Evolutionary conservation across 2,329 filamentous ascomycete species (phyloP), one percentile per base, ranked within the genome.

Genomic region (Arthrinium phaeospermum): DNA sequence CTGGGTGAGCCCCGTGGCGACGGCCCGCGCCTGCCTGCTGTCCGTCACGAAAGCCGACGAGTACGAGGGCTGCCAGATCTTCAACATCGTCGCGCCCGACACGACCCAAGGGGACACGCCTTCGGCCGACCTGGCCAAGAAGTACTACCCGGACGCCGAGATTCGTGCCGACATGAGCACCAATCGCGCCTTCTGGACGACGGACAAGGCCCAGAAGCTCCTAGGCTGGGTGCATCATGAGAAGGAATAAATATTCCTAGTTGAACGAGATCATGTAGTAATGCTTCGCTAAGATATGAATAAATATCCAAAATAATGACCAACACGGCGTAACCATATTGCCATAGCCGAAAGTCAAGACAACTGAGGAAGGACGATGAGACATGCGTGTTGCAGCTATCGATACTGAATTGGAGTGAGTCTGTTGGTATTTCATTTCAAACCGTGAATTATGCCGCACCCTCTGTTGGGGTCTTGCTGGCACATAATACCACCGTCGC

Each of bases 31-130:
- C 19, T 83, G 81, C 72, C 73, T 83, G 37, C 71, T 80, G 34
- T 74, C 78, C 10, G 77, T 83, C 5, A 80, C 82, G 69, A 77
- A 79, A 69, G 75, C 73, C 8, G 76, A 81, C 30, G 77, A 78
- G 14, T 77, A 79, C 30, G 76, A 80, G 30, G 81, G 81, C 14
- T 79, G 75, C 41, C 76, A 82, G 74, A 73, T 83, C 1, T 81
- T 83, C 71, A 82, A 83, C 72, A 78, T 83, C 41, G 73, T 79
- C 30, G 80, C 81, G 4, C 80, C 81, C 8, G 78, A 73, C 5
- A 80, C 78, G 16, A 79, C 78, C 22, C 78, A 78, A 68, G 27
- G 51, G 4, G 71, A 75, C 1, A 76, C 71, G 27, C 70, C 77
- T 3, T 77, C 75, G 2, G 67, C 70, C 53, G 75, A 78, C 34